Evolutionary conservation across 2,329 filamentous ascomycete genomes (phyloP).

Genomic region (Diaporthe nobilis): DNA sequence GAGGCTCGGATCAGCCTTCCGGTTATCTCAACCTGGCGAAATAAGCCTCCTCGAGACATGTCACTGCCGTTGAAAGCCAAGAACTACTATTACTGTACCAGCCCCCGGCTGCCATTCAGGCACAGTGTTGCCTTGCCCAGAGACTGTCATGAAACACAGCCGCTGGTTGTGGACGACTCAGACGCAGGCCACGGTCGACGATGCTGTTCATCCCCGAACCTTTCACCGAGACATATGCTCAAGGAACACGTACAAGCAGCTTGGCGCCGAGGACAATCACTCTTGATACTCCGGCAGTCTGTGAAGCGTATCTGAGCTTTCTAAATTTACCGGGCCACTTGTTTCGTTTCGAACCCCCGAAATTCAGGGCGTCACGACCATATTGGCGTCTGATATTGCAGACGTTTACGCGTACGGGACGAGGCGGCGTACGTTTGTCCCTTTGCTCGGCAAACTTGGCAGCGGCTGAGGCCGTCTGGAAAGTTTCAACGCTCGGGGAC

Average conservation of each 20-base stretch:
- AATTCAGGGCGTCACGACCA: background rate
- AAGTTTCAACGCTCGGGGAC: conserved; percentile 25
- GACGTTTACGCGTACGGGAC: conserved; percentile 17
- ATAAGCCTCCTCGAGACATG: conserved; percentile 23
- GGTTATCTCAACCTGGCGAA: conserved; percentile 8
- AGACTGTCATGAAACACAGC: conserved; percentile 29
- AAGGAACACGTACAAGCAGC: conserved; percentile 18
- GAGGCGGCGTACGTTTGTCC: conserved; percentile 25
- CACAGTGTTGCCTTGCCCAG: conserved; percentile 24
- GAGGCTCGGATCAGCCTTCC: conserved; percentile 23
- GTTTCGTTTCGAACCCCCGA: conserved; percentile 34
- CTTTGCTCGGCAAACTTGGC: conserved; percentile 25
- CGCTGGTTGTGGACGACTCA: conserved; percentile 23
- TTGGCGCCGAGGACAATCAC: conserved; percentile 33
- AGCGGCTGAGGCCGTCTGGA: conserved; percentile 35
- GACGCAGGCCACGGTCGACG: conserved; percentile 19
- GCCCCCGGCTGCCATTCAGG: background rate
- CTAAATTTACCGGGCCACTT: conserved; percentile 27
- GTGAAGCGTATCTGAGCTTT: conserved; percentile 27
- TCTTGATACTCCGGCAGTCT: conserved; percentile 32
- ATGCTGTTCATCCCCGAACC: conserved; percentile 25
- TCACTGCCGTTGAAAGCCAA: conserved; percentile 23
- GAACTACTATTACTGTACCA: conserved; percentile 8
- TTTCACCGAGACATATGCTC: conserved; percentile 23
- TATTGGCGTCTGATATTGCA: conserved; percentile 26